phyloP scores from a whole-genome alignment of 148 eudicot species.

The Silene latifolia region DNA sequence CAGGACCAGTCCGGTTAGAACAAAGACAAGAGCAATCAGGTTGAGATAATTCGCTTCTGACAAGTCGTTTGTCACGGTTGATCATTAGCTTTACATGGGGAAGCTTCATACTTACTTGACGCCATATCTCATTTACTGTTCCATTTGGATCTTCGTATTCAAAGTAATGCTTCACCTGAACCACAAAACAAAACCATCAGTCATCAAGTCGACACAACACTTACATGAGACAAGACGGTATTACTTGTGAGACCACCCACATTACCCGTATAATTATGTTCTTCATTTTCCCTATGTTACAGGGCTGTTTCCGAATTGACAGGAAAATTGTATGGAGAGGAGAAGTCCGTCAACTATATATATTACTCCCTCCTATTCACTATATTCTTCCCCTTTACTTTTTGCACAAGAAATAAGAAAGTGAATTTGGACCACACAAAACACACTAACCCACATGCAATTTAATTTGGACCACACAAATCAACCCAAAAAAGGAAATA shows the following conservation, averaged over 20 bases:
- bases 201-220: background rate
- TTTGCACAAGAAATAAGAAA: no score
- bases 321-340: no score
- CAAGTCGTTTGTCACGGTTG: slow-evolving; percentile 82
- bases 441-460: no score
- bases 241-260: background rate
- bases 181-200: slow-evolving; percentile 5
- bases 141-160: slow-evolving; percentile 87
- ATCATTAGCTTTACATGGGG: slow-evolving; percentile 81
- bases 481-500: no score
- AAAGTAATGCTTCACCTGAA: slow-evolving; percentile 71
- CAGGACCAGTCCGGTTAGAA: slow-evolving; percentile 59
- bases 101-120: slow-evolving; percentile 76
- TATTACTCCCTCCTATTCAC: no score
- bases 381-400: no score
- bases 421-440: no score
- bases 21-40: slow-evolving; percentile 93
- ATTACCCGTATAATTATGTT: no score
- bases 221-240: background rate
- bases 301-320: no score
- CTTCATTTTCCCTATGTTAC: no score
- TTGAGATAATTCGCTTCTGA: slow-evolving; percentile 55
- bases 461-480: no score
- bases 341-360: no score
- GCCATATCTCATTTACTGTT: slow-evolving; percentile 86